Conservation (phyloP, 2,329 filamentous ascomycete genomes). For the Fusarium globosum region DNA sequence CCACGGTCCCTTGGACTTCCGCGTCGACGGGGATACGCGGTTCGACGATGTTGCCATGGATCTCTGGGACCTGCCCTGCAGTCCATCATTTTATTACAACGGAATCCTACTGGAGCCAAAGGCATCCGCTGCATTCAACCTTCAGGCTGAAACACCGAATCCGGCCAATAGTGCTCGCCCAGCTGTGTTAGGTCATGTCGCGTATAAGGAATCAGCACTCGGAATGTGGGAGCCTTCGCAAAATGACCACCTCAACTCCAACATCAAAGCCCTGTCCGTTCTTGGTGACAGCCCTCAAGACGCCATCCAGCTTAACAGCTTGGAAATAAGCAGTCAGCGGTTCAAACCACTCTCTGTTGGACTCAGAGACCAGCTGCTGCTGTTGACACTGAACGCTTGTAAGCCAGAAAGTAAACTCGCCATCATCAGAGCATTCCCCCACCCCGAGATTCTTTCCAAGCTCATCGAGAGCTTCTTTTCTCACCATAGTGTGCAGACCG, state of each 20-base stretch:
- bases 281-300: not conserved
- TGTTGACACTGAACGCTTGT: not conserved
- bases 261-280: not conserved
- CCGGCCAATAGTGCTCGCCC: not conserved
- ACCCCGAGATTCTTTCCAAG: not conserved
- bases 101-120: not conserved
- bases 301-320: not conserved
- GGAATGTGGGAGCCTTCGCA: conserved; percentile 2
- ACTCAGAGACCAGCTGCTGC: not conserved
- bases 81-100: not conserved
- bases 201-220: not conserved
- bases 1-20: not conserved
- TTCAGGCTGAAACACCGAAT: not conserved
- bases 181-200: not conserved
- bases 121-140: accelerated
- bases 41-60: conserved; percentile 1
- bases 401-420: not conserved
- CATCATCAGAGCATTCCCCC: not conserved
- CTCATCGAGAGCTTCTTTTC: conserved; percentile 2
- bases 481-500: not conserved
- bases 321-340: not conserved
- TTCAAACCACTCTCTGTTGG: not conserved
- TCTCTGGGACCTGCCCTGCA: not conserved
- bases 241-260: not conserved
- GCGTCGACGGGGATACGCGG: not conserved